Percentiles rank a stretch among this genome's conserved stretches.
Conservation (phyloP, 345 rosid genomes). For the Salix viminalis region DNA sequence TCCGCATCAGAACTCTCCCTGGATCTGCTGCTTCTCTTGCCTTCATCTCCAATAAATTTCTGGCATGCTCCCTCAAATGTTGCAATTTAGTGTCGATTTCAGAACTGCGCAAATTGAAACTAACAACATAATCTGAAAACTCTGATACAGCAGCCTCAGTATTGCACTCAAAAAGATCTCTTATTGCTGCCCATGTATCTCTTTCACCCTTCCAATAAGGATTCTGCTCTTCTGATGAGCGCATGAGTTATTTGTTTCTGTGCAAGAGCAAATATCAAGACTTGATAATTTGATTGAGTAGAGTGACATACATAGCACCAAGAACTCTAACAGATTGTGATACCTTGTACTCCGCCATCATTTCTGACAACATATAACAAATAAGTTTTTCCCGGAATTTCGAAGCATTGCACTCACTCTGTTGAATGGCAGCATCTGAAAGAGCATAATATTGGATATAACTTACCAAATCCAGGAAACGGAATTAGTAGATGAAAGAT, state of each 20-base stretch:
- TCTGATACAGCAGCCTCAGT: no score
- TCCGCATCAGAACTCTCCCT: no score
- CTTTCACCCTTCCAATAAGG: constrained; percentile 36
- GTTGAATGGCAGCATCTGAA: constrained; percentile 53
- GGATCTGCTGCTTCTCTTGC: no score
- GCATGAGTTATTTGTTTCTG: constrained; percentile 50
- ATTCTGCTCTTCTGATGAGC: constrained; percentile 49
- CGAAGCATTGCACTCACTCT: constrained; percentile 64
- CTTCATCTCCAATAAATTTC: no score
- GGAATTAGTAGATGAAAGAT: background rate
- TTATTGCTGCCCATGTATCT: no score
- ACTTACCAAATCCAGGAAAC: background rate
- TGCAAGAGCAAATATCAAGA: constrained; percentile 7
- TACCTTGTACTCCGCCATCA: constrained; percentile 52
- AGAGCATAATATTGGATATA: constrained; percentile 1
- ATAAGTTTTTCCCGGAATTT: constrained; percentile 56
- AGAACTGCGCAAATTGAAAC: no score
- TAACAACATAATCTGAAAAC: no score
- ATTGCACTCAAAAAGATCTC: no score
- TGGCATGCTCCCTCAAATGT: no score
- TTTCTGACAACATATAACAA: constrained; percentile 58
- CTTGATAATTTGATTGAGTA: background rate
- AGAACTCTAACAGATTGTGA: background rate
- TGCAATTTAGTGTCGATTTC: no score
- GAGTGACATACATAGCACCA: background rate